Conservation (phyloP, 202 grass and related monocot species). For the Bolboschoenoplectus hybrid region DNA sequence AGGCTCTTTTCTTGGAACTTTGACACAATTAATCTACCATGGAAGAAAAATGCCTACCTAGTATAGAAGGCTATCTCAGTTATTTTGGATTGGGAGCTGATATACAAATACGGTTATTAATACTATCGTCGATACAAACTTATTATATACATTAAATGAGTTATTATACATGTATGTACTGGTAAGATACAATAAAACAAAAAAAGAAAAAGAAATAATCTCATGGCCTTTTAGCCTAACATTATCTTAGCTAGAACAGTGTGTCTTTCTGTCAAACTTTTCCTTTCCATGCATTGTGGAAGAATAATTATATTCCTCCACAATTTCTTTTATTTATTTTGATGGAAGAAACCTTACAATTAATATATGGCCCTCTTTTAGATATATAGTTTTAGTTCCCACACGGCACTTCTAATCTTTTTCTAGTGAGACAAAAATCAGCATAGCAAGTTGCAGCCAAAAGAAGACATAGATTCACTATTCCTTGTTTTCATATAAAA, state of each 20-base stretch:
- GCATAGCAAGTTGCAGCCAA: not conserved
- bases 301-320: conserved; percentile 11
- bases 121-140: too few species aligned
- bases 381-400: not conserved
- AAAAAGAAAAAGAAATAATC: not conserved
- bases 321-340: not conserved
- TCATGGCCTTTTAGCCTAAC: not conserved
- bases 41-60: too few species aligned
- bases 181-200: not conserved
- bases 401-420: conserved; percentile 16
- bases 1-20: not conserved
- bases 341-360: not conserved
- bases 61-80: too few species aligned
- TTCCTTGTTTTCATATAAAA: conserved; percentile 4
- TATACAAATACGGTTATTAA: too few species aligned
- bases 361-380: not conserved
- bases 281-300: conserved; percentile 25
- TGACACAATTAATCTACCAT: too few species aligned
- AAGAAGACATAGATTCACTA: not conserved
- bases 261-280: conserved; percentile 3
- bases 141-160: too few species aligned
- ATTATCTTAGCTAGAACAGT: conserved; percentile 6
- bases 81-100: too few species aligned
- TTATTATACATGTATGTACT: too few species aligned
- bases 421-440: conserved; percentile 16